A percentile compares a stretch with the other conserved stretches of the same genome.
Conservation (phyloP, 2,329 filamentous ascomycete genomes). For the Colletotrichum melonis region DNA sequence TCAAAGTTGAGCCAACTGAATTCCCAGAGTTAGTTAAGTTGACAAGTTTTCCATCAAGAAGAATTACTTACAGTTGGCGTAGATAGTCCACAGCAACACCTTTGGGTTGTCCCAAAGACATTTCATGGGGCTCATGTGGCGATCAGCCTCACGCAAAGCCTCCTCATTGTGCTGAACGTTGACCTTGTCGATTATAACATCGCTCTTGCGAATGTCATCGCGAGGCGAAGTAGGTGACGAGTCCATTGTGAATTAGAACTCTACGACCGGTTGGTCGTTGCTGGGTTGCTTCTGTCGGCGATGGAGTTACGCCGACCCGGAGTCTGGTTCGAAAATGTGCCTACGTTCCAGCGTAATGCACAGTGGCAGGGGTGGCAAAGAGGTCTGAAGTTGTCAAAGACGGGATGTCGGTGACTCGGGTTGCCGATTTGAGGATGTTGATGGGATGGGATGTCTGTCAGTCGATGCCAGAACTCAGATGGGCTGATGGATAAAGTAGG, state of each 20-base stretch:
- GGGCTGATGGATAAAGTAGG: slow-evolving; percentile 1
- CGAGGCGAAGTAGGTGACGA: slow-evolving; percentile 3
- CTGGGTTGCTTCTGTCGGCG: slow-evolving; percentile 5
- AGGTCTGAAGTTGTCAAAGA: not conserved
- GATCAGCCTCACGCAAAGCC: slow-evolving; percentile 24
- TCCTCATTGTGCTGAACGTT: slow-evolving; percentile 26
- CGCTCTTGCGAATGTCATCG: slow-evolving; percentile 5
- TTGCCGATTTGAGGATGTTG: slow-evolving; percentile 8
- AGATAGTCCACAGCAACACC: slow-evolving; percentile 30
- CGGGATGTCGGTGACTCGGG: slow-evolving; percentile 23
- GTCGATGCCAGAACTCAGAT: not conserved
- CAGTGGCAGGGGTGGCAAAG: not conserved
- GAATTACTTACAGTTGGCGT: slow-evolving; percentile 29
- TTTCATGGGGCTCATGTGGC: slow-evolving; percentile 23
- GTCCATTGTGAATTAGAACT: slow-evolving; percentile 2
- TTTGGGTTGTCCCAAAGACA: slow-evolving; percentile 31
- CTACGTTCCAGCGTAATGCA: slow-evolving; percentile 27
- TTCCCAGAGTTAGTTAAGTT: slow-evolving; percentile 4
- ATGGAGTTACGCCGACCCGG: slow-evolving; percentile 6
- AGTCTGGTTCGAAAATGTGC: not conserved
- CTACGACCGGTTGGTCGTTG: not conserved
- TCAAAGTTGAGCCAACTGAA: slow-evolving; percentile 32
- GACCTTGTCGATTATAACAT: slow-evolving; percentile 13
- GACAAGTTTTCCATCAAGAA: not conserved
- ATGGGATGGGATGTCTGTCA: slow-evolving; percentile 1